A percentile compares a stretch with the other conserved stretches of the same genome.
phyloP scores from a whole-genome alignment of 2,329 filamentous ascomycete species.

The Pseudogymnoascus sp. region DNA sequence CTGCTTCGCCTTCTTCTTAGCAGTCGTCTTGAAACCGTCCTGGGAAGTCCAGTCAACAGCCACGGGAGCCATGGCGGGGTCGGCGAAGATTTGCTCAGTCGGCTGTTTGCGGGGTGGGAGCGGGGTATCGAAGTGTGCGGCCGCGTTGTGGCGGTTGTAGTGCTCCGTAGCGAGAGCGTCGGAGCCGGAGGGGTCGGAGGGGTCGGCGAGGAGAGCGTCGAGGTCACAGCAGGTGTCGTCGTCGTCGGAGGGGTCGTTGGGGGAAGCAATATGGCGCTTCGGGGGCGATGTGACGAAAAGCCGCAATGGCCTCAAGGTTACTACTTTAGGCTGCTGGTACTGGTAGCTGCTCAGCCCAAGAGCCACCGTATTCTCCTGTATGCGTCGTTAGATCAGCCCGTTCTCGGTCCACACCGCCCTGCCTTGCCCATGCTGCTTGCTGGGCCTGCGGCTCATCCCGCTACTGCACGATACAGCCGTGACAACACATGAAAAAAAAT shows the following conservation, averaged over 20 bases:
- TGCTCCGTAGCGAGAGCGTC: slow-evolving; percentile 11
- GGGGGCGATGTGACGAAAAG: slow-evolving; percentile 14
- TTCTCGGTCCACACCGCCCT: slow-evolving; percentile 24
- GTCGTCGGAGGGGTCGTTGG: slow-evolving; percentile 11
- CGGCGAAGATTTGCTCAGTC: slow-evolving; percentile 32
- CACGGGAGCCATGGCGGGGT: slow-evolving; percentile 36
- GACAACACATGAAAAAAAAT: slow-evolving; percentile 14
- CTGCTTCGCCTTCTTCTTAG: slow-evolving; percentile 45
- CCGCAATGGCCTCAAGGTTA: slow-evolving; percentile 18
- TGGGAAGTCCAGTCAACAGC: slow-evolving; percentile 48
- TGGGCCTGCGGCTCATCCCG: slow-evolving; percentile 18
- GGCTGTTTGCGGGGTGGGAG: background rate
- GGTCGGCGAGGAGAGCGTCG: slow-evolving; percentile 21
- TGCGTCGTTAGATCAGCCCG: slow-evolving; percentile 25
- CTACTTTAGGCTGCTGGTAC: slow-evolving; percentile 22
- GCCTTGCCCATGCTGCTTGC: slow-evolving; percentile 10
- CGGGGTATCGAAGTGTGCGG: slow-evolving; percentile 5
- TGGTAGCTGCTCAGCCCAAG: slow-evolving; percentile 16
- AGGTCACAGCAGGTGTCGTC: slow-evolving; percentile 16
- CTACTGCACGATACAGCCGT: slow-evolving; percentile 25
- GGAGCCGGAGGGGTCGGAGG: slow-evolving; percentile 13
- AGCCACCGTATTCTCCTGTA: slow-evolving; percentile 23
- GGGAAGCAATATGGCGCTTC: slow-evolving; percentile 14
- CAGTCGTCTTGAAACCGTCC: slow-evolving; percentile 45
- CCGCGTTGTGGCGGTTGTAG: background rate